Conservation (phyloP, 2,329 filamentous ascomycete genomes). For the Westerdykella ornata region DNA sequence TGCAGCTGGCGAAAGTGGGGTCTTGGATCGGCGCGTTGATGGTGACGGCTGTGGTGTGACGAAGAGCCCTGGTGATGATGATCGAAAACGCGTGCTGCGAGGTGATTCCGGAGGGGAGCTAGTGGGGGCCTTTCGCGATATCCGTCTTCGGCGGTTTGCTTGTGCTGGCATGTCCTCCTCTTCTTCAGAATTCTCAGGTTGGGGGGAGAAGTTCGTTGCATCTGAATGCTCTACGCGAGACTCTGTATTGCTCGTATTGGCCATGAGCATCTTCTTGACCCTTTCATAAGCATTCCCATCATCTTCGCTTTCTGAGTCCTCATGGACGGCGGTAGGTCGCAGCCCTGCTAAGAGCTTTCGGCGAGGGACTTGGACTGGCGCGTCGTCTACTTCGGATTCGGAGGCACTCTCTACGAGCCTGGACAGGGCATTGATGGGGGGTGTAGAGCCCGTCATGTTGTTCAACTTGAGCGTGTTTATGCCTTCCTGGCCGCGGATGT, state of each 20-base stretch:
- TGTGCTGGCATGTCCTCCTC: slow-evolving; percentile 27
- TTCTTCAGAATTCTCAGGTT: slow-evolving; percentile 19
- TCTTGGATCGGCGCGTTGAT: slow-evolving; percentile 26
- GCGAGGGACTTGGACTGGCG: slow-evolving; percentile 43
- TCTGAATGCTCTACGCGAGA: slow-evolving; percentile 4
- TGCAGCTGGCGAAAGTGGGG: slow-evolving; percentile 22
- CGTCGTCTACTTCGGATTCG: slow-evolving; percentile 31
- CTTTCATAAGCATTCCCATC: slow-evolving; percentile 37
- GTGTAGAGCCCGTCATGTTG: not conserved
- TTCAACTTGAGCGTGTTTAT: not conserved
- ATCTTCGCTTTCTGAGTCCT: slow-evolving; percentile 18
- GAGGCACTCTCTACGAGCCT: slow-evolving; percentile 44
- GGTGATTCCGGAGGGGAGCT: slow-evolving; percentile 14
- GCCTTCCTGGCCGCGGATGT: no score
- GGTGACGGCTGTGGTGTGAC: slow-evolving; percentile 45
- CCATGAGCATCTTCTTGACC: slow-evolving; percentile 42
- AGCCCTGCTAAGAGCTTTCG: slow-evolving; percentile 61
- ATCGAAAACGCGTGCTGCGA: slow-evolving; percentile 22
- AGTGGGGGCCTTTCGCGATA: slow-evolving; percentile 8
- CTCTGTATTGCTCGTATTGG: slow-evolving; percentile 14
- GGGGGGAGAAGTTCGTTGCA: not conserved
- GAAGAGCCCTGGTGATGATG: slow-evolving; percentile 50
- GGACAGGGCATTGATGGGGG: slow-evolving; percentile 43
- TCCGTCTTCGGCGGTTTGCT: slow-evolving; percentile 12
- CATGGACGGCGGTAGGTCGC: slow-evolving; percentile 23